These are phyloP conservation scores for Magnusiomyces fungicola DNA, from an alignment of 1,139 yeast species.

Conservation along the genomic window DNA sequence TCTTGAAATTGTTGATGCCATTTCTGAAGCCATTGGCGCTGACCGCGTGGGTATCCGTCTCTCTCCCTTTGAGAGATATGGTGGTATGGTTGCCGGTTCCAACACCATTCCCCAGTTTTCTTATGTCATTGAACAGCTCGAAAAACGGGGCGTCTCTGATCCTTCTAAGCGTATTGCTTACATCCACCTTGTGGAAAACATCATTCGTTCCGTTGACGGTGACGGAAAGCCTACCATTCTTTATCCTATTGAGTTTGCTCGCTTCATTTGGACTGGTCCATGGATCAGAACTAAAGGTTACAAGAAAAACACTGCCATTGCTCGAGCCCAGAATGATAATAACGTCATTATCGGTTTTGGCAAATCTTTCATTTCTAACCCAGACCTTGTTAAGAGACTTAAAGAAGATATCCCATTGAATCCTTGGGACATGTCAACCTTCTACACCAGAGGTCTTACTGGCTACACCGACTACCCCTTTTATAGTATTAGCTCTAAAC, in stretches of 20 bases:
- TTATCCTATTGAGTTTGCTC: constrained; percentile 3
- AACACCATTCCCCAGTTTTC: constrained; percentile 24
- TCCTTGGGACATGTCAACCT: not conserved
- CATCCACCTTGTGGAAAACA: constrained; percentile 42
- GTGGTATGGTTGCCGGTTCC: constrained; percentile 30
- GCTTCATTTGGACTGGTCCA: constrained; percentile 34
- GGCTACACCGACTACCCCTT: constrained; percentile 15
- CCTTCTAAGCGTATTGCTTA: constrained; percentile 38
- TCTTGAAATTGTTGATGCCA: constrained; percentile 48
- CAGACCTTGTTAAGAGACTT: constrained; percentile 5
- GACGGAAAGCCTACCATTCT: not conserved
- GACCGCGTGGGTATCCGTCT: constrained; percentile 49
- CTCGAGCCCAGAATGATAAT: constrained; percentile 29
- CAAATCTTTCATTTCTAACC: constrained; percentile 5
- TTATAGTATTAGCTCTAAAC: not conserved
- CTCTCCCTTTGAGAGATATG: constrained; percentile 45
- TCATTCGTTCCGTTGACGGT: not conserved
- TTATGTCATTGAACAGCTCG: constrained; percentile 28
- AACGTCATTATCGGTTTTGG: constrained; percentile 34
- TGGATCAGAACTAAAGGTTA: constrained; percentile 37
- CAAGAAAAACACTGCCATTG: constrained; percentile 24
- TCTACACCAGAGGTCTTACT: constrained; percentile 11
- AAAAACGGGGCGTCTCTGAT: constrained; percentile 24
- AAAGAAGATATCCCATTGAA: not conserved
- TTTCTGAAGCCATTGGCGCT: constrained; percentile 47